phyloP scores from a whole-genome alignment of 371 early-diverging fungal genomes.

The Zychaea mexicana region DNA sequence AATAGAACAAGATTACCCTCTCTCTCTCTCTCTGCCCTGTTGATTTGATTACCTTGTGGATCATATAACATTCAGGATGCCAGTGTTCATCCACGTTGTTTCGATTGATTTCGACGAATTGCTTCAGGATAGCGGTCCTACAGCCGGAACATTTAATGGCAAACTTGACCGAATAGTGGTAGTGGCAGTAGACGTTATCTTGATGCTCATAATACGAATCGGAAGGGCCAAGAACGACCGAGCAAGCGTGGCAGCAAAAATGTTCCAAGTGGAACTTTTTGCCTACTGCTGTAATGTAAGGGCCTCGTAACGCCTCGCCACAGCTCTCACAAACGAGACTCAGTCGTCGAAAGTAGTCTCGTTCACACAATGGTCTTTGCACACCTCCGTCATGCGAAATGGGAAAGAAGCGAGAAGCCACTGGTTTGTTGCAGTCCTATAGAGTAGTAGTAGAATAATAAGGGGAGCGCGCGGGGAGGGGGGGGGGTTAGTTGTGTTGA shows the following conservation, averaged over 20 bases:
- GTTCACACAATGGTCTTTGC: slow-evolving; percentile 77
- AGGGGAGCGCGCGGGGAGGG: background rate
- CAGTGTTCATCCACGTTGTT: slow-evolving; percentile 87
- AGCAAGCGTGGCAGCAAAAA: slow-evolving; percentile 94
- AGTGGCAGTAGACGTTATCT: slow-evolving; percentile 89
- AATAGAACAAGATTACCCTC: background rate
- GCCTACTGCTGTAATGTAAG: slow-evolving; percentile 91
- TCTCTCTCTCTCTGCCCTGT: no score
- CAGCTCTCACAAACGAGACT: slow-evolving; percentile 90
- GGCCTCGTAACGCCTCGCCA: slow-evolving; percentile 85
- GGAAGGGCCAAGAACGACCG: slow-evolving; percentile 92
- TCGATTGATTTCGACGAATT: slow-evolving; percentile 90
- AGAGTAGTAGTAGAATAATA: background rate
- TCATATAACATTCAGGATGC: slow-evolving; percentile 99
- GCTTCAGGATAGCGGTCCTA: slow-evolving; percentile 89
- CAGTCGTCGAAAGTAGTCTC: slow-evolving; percentile 85
- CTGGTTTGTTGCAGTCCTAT: slow-evolving; percentile 85
- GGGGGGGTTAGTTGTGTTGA: background rate
- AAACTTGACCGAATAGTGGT: slow-evolving; percentile 88
- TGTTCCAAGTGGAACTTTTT: slow-evolving; percentile 96
- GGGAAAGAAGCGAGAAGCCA: slow-evolving; percentile 90
- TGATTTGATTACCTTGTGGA: slow-evolving; percentile 77
- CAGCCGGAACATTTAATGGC: slow-evolving; percentile 88
- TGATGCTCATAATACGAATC: slow-evolving; percentile 96
- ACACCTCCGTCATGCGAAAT: slow-evolving; percentile 55